Conservation (phyloP, 345 rosid species). For the Sisymbrium irio region DNA sequence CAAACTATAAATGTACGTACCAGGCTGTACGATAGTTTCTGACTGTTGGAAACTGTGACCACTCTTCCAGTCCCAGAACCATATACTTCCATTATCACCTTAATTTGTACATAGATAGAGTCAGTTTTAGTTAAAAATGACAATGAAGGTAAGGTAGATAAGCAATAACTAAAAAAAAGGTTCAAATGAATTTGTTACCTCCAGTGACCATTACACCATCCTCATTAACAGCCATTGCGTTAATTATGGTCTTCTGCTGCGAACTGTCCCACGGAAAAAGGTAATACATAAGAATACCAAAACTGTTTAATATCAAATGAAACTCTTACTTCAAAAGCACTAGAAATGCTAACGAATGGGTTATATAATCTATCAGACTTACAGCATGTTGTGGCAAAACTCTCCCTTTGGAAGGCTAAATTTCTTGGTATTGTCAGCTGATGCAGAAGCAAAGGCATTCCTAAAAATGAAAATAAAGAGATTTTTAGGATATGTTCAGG, state of each 20-base stretch:
- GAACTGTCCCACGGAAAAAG: conserved; percentile 50
- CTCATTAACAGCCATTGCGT: conserved; percentile 91
- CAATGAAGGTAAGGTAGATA: background rate
- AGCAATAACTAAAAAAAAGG: background rate
- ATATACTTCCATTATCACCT: conserved; percentile 98
- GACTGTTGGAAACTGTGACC: conserved; percentile 97
- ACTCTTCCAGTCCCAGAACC: conserved; percentile 99
- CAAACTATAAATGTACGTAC: conserved; percentile 24
- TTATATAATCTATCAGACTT: background rate
- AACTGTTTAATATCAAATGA: background rate
- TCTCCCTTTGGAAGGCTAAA: conserved; percentile 91
- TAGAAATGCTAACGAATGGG: background rate
- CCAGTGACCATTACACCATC: conserved; percentile 98
- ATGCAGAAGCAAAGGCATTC: conserved; percentile 91
- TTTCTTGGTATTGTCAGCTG: conserved; percentile 96
- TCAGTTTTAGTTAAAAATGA: background rate
- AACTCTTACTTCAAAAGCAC: background rate
- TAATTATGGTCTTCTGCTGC: conserved; percentile 96
- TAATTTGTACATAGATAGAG: background rate
- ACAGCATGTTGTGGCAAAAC: conserved; percentile 95
- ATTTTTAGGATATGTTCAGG: conserved; percentile 6
- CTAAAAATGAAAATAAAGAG: conserved; percentile 39
- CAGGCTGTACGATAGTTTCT: conserved; percentile 94
- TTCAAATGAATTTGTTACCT: conserved; percentile 38
- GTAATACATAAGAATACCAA: background rate